Base-by-base conservation (phyloP, 2,329 filamentous ascomycete species). In the Alternaria angustiovoidea region DNA sequence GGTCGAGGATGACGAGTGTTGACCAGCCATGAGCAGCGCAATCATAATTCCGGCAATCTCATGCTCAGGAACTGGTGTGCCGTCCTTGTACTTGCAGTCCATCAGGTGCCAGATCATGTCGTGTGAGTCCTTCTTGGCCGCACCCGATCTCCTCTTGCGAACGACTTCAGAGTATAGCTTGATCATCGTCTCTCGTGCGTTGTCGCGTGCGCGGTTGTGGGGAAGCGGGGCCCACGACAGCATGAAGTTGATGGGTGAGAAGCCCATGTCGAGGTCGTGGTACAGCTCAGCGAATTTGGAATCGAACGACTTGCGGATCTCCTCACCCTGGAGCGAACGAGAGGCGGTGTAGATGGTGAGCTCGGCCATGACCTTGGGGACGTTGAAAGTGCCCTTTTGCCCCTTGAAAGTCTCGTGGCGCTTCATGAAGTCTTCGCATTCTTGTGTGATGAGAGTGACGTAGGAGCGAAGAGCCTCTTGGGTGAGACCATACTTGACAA, bases 41-140 rank as follows among this genome's bases (percentile, higher is more conserved):
- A 96, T 96, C 91, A 96, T 94, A 87, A 96, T 94, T 81, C 95
- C 91, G 22, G 93, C 92, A 59, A 96, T 87, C 79, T 96, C 92
- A 72, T 90, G 85, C 74, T 96, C 93, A 16, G 93, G 90, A n/a
- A 96, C 85, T 6, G 84, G 84, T 39, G 83, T 88, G 68, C 92
- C 93, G 69, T 94, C 87, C 83, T 96, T 96, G 86, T 96, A 96
- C 24, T 83, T 85, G 70, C 89, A 92, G 69, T 88, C 88, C 92
- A 96, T 95, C 66, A 96, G 82, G 74, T 95, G 93, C 88, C 91
- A 93, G 79, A 96, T 93, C 85, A 96, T 96, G 79, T 96, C 93
- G 51, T 75, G 75, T 51, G 86, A 83, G 61, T 85, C 80, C 60
- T 81, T 81, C 66, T 82, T 80, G 16, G 75, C 79, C 62, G 81